These are phyloP conservation scores for Microsporum canis DNA, from an alignment of 2,329 filamentous ascomycete genomes.

Conservation along the genomic window DNA sequence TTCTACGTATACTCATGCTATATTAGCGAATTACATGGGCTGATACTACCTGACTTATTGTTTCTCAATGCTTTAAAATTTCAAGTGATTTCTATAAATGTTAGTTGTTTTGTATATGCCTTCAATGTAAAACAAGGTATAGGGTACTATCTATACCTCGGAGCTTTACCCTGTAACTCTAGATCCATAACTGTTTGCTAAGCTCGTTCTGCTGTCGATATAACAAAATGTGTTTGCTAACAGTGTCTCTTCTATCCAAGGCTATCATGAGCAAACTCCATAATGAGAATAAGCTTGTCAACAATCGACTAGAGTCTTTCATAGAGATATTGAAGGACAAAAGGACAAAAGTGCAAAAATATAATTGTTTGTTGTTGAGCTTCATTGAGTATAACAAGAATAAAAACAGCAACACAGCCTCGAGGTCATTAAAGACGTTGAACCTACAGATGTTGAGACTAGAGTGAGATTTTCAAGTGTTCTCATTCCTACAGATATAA, in stretches of 20 bases:
- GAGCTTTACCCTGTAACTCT: not conserved
- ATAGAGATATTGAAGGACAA: not conserved
- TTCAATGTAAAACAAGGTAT: too few relatives aligned
- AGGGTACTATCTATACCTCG: too few relatives aligned
- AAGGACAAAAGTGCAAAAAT: not conserved
- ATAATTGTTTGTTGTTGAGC: not conserved
- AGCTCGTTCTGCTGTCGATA: not conserved
- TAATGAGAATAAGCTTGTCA: not conserved
- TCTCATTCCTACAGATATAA: not conserved
- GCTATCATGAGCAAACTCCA: not conserved
- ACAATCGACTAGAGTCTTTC: not conserved
- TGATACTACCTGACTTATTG: too few relatives aligned
- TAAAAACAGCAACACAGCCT: not conserved
- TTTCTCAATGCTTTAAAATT: too few relatives aligned
- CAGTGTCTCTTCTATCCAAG: not conserved
- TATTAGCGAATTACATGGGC: too few relatives aligned
- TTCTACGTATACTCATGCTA: too few relatives aligned
- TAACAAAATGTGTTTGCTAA: not conserved
- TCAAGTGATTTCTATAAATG: too few relatives aligned
- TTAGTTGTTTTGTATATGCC: too few relatives aligned
- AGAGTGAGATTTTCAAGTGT: not conserved
- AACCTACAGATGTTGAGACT: not conserved
- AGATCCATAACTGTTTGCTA: too few relatives aligned
- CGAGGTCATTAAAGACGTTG: not conserved
- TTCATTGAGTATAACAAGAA: not conserved